These are phyloP conservation scores for Parafenestella ontariensis DNA, from an alignment of 2,329 filamentous ascomycete genomes.

Conservation along the genomic window DNA sequence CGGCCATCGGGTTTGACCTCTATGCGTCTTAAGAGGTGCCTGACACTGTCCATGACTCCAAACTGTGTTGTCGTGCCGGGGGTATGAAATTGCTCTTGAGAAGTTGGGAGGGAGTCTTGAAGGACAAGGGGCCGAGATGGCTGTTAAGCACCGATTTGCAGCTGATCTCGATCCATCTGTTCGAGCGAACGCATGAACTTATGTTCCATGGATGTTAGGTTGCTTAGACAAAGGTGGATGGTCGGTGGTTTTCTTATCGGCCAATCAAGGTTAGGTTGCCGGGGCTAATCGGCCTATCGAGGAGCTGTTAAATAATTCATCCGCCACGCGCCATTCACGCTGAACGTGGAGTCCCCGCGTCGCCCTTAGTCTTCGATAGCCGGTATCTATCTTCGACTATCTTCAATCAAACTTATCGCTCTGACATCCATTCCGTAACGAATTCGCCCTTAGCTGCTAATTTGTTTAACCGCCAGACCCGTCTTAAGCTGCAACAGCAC, in stretches of 20 bases:
- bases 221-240: not conserved
- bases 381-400: not conserved
- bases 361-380: not conserved
- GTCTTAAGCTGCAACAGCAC: not conserved
- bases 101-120: not conserved
- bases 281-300: not conserved
- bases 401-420: not conserved
- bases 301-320: not conserved
- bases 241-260: not conserved
- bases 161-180: not conserved
- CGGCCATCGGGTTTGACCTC: slow-evolving; percentile 7
- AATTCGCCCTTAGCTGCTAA: not conserved
- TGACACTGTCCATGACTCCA: not conserved
- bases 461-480: not conserved
- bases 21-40: not conserved
- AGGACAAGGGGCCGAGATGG: not conserved
- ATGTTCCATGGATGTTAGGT: not conserved
- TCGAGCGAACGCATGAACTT: not conserved
- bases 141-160: not conserved
- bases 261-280: not conserved
- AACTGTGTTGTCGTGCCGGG: not conserved
- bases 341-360: not conserved
- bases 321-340: not conserved
- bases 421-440: not conserved
- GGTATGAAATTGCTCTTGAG: not conserved